These are phyloP conservation scores for Ocimum tenuiflorum DNA, from an alignment of 257 asterid genomes.

Conservation along the genomic window DNA sequence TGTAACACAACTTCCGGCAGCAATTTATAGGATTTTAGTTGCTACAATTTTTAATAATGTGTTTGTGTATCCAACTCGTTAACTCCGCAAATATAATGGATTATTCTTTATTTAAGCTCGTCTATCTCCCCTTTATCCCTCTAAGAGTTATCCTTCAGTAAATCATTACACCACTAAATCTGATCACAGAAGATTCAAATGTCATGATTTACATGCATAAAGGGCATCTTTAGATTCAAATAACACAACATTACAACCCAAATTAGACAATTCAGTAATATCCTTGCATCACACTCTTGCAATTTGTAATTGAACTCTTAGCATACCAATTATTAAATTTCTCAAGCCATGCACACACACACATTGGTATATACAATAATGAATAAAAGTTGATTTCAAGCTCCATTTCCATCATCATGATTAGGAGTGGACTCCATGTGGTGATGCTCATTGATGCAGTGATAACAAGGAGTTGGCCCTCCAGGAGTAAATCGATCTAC, in stretches of 20 bases:
- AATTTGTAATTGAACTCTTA: background rate
- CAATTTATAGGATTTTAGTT: too few relatives aligned
- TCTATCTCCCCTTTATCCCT: too few relatives aligned
- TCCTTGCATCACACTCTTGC: background rate
- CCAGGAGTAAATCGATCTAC: conserved; percentile 19
- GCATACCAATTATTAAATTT: background rate
- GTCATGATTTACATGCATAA: too few relatives aligned
- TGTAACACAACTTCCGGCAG: too few relatives aligned
- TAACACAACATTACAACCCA: too few relatives aligned
- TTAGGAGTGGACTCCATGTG: background rate
- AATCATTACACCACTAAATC: background rate
- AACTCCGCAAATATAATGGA: too few relatives aligned
- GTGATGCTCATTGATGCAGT: conserved; percentile 6
- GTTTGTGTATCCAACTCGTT: too few relatives aligned
- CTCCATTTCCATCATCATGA: background rate
- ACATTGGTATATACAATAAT: background rate
- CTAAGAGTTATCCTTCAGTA: too few relatives aligned
- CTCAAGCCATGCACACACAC: background rate
- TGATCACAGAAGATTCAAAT: background rate
- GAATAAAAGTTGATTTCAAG: background rate
- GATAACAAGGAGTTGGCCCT: conserved; percentile 22
- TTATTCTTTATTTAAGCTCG: too few relatives aligned
- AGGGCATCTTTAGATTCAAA: too few relatives aligned
- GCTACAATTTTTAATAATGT: too few relatives aligned
- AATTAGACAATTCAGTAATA: background rate